Evolutionary conservation across 257 asterid genomes (phyloP), one percentile per base, ranked within the genome.

Genomic region (Ocimum tenuiflorum): DNA sequence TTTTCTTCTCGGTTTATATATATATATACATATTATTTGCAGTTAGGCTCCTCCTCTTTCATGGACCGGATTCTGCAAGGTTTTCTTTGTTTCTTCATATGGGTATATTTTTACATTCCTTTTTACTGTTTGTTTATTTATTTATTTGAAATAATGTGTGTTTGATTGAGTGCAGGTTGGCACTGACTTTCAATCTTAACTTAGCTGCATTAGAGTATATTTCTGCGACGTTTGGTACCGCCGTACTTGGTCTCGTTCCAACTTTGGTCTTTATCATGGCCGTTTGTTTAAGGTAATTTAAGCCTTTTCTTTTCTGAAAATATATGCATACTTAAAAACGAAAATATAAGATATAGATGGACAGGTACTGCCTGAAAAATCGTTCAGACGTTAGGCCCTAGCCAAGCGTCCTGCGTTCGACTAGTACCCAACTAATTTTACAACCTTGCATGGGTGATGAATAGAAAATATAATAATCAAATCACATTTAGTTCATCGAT

Each of bases 201-300:
- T 76, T 67, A 8, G 68, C 57, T 14, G 88, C 79, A 23, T 23
- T 85, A 50, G 33, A 75, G 6, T 81, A 78, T 68, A 71, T 75
- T 3, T 82, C 95, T 3, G 92, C 95, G 2, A 87, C 92, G 31
- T 78, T 79, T 78, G 86, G 81, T 3, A 73, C 83, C 2, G 92
- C 95, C 68, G 69, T 72, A 20, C 64, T 78, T 4, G 83, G 82
- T 63, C 63, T 78, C 8, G 77, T 77, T 39, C 95, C 95, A 47
- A 70, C 80, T 0, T 38, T 85, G 62, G 86, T 82, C 20, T 87
- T 85, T 33, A 50, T 85, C 65, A 65, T 87, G 74, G 84, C 95
- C 6, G 77, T 87, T 27, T 60, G 77, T 63, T 68, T 78, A 10
- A 82, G 95, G 95, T 84, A 74, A 27, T 27, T 27, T 2, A 1